Evolutionary conservation across 352 stramenopile species (phyloP).

Genomic region (Globisporangium iwayamae): DNA sequence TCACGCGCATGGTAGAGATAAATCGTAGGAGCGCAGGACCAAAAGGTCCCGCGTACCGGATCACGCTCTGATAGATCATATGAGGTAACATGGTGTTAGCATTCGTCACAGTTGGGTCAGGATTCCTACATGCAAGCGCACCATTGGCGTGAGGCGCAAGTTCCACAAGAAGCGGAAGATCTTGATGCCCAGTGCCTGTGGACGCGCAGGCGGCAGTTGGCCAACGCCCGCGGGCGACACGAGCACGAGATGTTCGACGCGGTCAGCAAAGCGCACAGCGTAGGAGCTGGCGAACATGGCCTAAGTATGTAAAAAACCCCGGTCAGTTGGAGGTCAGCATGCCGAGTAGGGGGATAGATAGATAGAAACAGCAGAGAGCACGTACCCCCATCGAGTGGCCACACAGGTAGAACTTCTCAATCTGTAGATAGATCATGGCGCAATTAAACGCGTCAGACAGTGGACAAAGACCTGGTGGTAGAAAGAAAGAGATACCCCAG

Average conservation of each 20-base stretch:
- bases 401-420: constrained; percentile 58
- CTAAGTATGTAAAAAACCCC: constrained; percentile 14
- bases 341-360: background rate
- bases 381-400: constrained; percentile 65
- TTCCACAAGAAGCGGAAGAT: constrained; percentile 52
- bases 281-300: constrained; percentile 64
- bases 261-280: constrained; percentile 34
- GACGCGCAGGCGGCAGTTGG: constrained; percentile 27
- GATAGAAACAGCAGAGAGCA: background rate
- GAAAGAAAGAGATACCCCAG: background rate
- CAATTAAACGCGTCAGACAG: too few species aligned
- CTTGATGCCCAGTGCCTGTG: constrained; percentile 29
- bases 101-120: background rate
- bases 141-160: constrained; percentile 54
- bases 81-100: background rate
- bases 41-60: constrained; percentile 49
- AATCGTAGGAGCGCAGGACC: constrained; percentile 44
- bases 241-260: constrained; percentile 52
- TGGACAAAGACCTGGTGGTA: too few species aligned
- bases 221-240: constrained; percentile 61
- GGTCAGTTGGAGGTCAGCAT: background rate
- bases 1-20: constrained; percentile 40
- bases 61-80: constrained; percentile 27
- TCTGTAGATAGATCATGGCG: constrained; percentile 13
- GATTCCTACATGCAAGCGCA: constrained; percentile 5